A percentile compares a stretch with the other conserved stretches of the same genome.
Evolutionary conservation across 2,329 filamentous ascomycete species (phyloP).

Genomic region (Fusarium duplospermum): DNA sequence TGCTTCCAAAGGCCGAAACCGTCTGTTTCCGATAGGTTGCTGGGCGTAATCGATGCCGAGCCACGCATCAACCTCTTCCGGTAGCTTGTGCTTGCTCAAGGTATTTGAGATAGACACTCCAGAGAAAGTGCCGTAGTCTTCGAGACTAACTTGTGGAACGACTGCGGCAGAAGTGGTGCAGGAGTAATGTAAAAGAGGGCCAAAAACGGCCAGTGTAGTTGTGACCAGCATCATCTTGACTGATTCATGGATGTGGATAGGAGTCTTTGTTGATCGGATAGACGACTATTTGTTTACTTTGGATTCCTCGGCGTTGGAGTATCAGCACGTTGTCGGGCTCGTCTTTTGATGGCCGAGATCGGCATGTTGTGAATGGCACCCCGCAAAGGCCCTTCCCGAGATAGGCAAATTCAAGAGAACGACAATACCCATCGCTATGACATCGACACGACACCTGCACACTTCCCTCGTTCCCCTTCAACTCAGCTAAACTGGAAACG

Average conservation of each 20-base stretch:
- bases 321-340: background rate
- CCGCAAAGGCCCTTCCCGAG: background rate
- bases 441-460: background rate
- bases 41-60: slow-evolving; percentile 6
- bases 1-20: background rate
- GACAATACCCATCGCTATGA: background rate
- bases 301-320: background rate
- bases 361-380: background rate
- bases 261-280: background rate
- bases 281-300: background rate
- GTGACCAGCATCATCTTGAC: background rate
- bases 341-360: background rate
- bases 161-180: background rate
- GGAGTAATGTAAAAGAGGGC: background rate
- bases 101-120: background rate
- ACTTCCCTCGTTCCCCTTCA: background rate
- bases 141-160: slow-evolving; percentile 1
- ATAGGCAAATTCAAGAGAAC: background rate
- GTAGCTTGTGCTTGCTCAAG: background rate
- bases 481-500: background rate
- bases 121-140: slow-evolving; percentile 4
- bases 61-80: background rate
- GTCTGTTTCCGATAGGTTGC: slow-evolving; percentile 4
- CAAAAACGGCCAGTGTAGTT: background rate
- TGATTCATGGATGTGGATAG: too few relatives aligned